These are phyloP conservation scores for Desmodesmus armatus DNA, from an alignment of 139 green algal genomes.

Conservation along the genomic window DNA sequence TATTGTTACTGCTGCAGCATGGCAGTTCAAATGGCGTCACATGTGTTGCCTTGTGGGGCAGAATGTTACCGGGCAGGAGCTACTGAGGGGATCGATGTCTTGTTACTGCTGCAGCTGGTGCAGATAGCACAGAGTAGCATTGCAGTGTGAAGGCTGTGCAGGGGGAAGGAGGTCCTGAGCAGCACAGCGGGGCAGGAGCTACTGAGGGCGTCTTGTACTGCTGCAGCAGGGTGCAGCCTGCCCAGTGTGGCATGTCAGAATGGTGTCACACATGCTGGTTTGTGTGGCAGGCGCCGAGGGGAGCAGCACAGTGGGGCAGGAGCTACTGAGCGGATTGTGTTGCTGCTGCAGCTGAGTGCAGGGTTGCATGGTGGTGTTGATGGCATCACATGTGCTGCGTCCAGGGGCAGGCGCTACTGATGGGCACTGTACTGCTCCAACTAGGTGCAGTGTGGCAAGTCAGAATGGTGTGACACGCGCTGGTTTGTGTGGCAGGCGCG, in stretches of 20 bases:
- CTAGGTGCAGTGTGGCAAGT: too few species aligned
- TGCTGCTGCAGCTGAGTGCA: background rate
- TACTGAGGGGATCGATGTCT: background rate
- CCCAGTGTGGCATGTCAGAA: background rate
- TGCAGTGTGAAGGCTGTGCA: background rate
- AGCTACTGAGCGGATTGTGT: background rate
- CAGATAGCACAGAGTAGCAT: background rate
- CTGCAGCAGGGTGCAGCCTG: background rate
- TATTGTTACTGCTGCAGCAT: too few species aligned
- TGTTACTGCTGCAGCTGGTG: background rate
- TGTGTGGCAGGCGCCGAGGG: too few species aligned
- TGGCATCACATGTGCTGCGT: background rate
- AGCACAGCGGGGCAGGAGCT: too few species aligned
- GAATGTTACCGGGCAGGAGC: background rate
- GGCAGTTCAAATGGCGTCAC: too few species aligned
- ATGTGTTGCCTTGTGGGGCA: too few species aligned
- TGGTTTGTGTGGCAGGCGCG: too few species aligned
- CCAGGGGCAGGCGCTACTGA: background rate
- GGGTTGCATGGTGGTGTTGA: background rate
- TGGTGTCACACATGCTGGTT: background rate
- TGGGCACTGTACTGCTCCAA: too few species aligned
- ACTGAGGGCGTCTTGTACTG: conserved; percentile 64
- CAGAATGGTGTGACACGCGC: too few species aligned
- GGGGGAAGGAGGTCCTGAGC: too few species aligned
- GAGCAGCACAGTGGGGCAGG: too few species aligned